These are phyloP conservation scores for Populus euphratica DNA, from an alignment of 345 rosid genomes.

Conservation along the genomic window DNA sequence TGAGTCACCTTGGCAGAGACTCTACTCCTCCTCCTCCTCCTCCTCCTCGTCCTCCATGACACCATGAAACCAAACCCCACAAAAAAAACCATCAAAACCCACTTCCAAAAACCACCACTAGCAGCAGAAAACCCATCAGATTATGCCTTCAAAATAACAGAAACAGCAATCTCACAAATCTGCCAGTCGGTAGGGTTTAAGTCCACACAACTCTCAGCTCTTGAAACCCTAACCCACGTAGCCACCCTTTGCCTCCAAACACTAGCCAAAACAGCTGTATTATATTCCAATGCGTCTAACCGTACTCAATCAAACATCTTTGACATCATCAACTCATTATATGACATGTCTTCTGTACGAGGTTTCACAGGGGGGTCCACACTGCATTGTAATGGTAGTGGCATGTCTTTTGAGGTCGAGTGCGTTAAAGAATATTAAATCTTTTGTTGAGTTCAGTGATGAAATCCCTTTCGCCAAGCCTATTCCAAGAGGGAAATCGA, in stretches of 20 bases:
- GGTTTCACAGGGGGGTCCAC: conserved; percentile 48
- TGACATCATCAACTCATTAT: conserved; percentile 47
- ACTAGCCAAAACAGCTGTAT: conserved; percentile 37
- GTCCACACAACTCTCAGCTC: conserved; percentile 37
- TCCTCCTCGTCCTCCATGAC: not conserved
- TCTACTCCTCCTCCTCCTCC: not conserved
- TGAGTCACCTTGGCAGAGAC: not conserved
- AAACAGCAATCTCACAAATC: conserved; percentile 54
- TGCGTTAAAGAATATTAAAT: conserved; percentile 28
- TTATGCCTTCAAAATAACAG: conserved; percentile 36
- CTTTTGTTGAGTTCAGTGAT: conserved; percentile 28
- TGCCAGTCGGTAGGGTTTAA: conserved; percentile 53
- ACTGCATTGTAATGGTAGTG: conserved; percentile 12
- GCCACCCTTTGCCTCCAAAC: conserved; percentile 40
- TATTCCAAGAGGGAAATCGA: conserved; percentile 22
- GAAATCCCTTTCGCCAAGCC: conserved; percentile 67
- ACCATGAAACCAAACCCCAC: conserved; percentile 6
- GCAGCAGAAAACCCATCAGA: conserved; percentile 17
- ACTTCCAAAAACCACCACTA: not conserved
- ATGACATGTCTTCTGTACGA: conserved; percentile 30
- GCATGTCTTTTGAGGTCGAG: conserved; percentile 29
- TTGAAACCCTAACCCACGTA: conserved; percentile 42
- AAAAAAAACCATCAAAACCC: not conserved
- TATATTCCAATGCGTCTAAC: conserved; percentile 38
- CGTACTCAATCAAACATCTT: conserved; percentile 51